Evolutionary conservation across 208 protist genomes (phyloP).

Genomic region (Kentomonas sorsogonicus): DNA sequence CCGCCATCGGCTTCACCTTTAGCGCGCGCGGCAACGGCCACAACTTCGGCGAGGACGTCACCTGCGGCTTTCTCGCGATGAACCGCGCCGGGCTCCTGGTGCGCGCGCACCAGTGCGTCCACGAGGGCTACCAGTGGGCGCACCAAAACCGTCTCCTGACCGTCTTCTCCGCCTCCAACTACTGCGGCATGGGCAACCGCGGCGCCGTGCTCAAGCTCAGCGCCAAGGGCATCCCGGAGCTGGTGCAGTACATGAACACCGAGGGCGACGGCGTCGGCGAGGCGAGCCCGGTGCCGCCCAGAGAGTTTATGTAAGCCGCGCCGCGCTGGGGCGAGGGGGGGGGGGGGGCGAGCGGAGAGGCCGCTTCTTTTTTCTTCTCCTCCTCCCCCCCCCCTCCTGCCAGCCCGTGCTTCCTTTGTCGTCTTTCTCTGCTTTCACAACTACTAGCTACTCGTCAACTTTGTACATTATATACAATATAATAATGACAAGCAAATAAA

Average conservation of each 20-base stretch:
- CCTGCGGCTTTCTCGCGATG: conserved; percentile 94
- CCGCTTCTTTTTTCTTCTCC: too few relatives aligned
- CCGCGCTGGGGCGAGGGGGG: too few relatives aligned
- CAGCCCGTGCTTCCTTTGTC: background rate
- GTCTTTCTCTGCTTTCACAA: conserved; percentile 6
- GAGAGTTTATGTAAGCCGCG: conserved; percentile 17
- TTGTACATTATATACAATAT: background rate
- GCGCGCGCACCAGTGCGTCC: conserved; percentile 97
- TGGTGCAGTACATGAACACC: conserved; percentile 51
- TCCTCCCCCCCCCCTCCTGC: too few relatives aligned
- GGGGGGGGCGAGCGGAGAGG: too few relatives aligned
- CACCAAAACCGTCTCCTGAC: conserved; percentile 98
- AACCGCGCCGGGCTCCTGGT: conserved; percentile 97
- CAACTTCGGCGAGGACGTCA: conserved; percentile 97
- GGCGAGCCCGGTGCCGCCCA: conserved; percentile 24
- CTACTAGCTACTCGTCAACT: too few relatives aligned
- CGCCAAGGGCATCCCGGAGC: conserved; percentile 24
- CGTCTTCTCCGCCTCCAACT: conserved; percentile 99
- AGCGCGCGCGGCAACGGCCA: conserved; percentile 98
- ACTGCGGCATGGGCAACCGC: conserved; percentile 99
- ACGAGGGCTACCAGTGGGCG: conserved; percentile 98
- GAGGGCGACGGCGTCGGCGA: conserved; percentile 12
- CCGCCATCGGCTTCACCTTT: conserved; percentile 91
- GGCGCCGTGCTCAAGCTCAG: conserved; percentile 93
- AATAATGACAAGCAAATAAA: background rate